Evolutionary conservation across 148 eudicot genomes (phyloP).

Genomic region (Oxyria digyna): DNA sequence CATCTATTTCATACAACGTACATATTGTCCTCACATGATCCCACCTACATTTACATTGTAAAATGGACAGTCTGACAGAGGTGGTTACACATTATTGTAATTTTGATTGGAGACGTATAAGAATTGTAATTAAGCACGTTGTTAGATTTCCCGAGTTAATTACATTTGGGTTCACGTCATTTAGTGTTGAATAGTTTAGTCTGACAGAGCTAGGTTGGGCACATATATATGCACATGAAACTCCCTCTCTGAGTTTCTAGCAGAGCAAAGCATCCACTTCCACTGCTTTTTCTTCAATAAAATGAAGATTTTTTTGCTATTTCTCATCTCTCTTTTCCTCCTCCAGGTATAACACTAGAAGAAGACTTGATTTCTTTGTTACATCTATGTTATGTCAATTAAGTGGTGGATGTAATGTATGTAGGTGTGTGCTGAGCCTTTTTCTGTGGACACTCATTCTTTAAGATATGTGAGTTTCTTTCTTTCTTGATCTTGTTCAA

Average conservation of each 20-base stretch:
- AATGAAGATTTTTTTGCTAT: constrained; percentile 15
- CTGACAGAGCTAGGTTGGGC: too few relatives aligned
- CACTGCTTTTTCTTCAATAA: background rate
- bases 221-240: background rate
- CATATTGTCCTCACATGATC: too few relatives aligned
- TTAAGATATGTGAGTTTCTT: background rate
- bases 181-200: too few relatives aligned
- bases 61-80: too few relatives aligned
- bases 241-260: background rate
- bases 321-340: constrained; percentile 14
- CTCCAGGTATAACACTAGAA: constrained; percentile 14
- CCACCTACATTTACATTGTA: too few relatives aligned
- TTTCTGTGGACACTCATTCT: background rate
- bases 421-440: constrained; percentile 1
- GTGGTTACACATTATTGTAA: too few relatives aligned
- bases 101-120: too few relatives aligned
- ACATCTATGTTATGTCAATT: background rate
- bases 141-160: too few relatives aligned
- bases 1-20: too few relatives aligned
- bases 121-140: too few relatives aligned
- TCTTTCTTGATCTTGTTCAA: background rate
- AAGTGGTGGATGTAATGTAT: background rate
- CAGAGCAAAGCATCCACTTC: background rate
- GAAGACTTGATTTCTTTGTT: background rate
- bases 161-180: too few relatives aligned